Evolutionary conservation across 192 early-diverging fungal genomes (phyloP), one percentile per base, ranked within the genome.

Genomic region (Entomortierella parvispora): DNA sequence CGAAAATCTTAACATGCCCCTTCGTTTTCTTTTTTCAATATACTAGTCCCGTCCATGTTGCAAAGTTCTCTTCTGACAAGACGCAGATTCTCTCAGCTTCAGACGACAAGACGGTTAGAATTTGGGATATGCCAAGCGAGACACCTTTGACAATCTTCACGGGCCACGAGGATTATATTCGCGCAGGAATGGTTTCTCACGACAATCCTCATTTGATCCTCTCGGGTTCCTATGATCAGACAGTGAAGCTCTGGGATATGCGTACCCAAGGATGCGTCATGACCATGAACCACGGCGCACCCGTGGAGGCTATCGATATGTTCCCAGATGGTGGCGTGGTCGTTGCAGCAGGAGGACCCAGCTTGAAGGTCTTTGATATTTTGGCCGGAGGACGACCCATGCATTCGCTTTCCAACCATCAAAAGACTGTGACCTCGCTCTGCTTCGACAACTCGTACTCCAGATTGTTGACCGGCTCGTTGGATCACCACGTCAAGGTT

Each of bases 401-500:
- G 63, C 86, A 90, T 37, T 86, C 86, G 25, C 69, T 99, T 22
- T 89, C 89, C 29, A 98, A 97, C 81, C 95, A 97, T 75, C 94
- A 97, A 84, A 99, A 99, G 86, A 96, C 94, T 7, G 91, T 99
- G 66, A 99, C 97, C 8, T 88, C 90, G 29, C 75, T 98, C 84
- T 87, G 88, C 58, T 87, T 99, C 62, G 93, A 99, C 84, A 89
- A 86, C 48, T 82, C 82, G 12, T 86, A 85, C 53, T 84, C 90
- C 6, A 85, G 93, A 20, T 82, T 99, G 50, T 80, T 99, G 26
- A 91, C 94, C 1, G 97, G 95, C 1, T 94, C 94, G 18, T 84
- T 98, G 55, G 97, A 99, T 83, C 96, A 95, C 60, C 95, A 97
- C 56, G 92, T 99, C 78, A 98, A 99, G 87, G 80, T 98, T 34